Conservation (phyloP, 257 asterid species). For the Solanum pinnatisectum region DNA sequence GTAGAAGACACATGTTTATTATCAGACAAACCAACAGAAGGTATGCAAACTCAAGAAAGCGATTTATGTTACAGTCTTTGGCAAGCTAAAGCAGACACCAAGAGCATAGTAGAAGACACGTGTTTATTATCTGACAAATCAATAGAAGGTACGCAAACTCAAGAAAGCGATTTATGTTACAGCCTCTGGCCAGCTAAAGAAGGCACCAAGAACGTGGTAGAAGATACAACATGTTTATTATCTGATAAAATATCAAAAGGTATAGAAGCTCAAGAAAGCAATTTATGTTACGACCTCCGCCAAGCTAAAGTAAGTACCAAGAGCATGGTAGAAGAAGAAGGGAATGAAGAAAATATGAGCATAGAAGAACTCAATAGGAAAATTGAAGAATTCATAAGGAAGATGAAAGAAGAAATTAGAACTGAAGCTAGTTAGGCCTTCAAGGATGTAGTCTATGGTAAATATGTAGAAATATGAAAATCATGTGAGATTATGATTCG, state of each 20-base stretch:
- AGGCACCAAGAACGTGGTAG: not conserved
- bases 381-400: constrained; percentile 28
- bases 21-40: not conserved
- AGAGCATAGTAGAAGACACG: not conserved
- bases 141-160: not conserved
- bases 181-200: not conserved
- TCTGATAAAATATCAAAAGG: no score
- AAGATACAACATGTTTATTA: no score
- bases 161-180: not conserved
- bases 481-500: not conserved
- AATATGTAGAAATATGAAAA: not conserved
- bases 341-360: constrained; percentile 1
- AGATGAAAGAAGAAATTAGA: constrained; percentile 32
- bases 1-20: not conserved
- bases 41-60: not conserved
- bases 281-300: not conserved
- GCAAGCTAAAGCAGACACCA: not conserved
- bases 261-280: not conserved
- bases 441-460: not conserved
- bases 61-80: not conserved
- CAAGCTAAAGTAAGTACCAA: not conserved
- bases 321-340: not conserved
- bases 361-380: constrained; percentile 25
- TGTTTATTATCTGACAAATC: no score
- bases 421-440: constrained; percentile 7